Evolutionary conservation across 768 basidiomycete species (phyloP).

Genomic region (Leccinum broughii): DNA sequence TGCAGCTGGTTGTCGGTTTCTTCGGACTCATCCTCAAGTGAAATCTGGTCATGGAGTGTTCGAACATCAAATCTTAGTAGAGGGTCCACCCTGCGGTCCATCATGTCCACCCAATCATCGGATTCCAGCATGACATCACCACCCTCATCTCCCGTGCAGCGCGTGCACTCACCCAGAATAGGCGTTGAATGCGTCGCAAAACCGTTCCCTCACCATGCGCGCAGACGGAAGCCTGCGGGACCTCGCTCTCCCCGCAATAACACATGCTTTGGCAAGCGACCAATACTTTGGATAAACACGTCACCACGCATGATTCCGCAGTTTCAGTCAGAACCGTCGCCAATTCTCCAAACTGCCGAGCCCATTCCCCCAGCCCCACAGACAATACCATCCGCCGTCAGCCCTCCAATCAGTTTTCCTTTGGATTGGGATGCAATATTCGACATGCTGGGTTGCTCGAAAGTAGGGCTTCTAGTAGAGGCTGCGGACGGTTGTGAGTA

Average conservation of each 20-base stretch:
- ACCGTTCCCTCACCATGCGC: slow-evolving; percentile 2
- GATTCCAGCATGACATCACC: slow-evolving; percentile 15
- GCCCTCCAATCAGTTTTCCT: slow-evolving; percentile 20
- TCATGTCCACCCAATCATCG: slow-evolving; percentile 14
- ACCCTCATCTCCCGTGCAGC: slow-evolving; percentile 13
- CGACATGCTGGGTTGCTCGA: slow-evolving; percentile 25
- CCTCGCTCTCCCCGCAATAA: slow-evolving; percentile 26
- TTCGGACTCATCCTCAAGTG: slow-evolving; percentile 16
- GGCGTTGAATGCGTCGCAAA: slow-evolving; percentile 9
- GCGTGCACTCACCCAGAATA: slow-evolving; percentile 1
- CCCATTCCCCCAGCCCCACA: not conserved
- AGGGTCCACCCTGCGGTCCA: slow-evolving; percentile 17
- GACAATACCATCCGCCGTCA: slow-evolving; percentile 3
- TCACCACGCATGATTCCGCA: slow-evolving; percentile 11
- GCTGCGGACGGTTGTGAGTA: slow-evolving; percentile 14
- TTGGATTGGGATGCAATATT: slow-evolving; percentile 36
- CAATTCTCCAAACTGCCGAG: slow-evolving; percentile 3
- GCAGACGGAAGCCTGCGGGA: slow-evolving; percentile 26
- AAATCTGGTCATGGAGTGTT: slow-evolving; percentile 22
- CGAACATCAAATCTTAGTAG: slow-evolving; percentile 15
- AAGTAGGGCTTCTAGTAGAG: not conserved
- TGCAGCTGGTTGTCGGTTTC: slow-evolving; percentile 25
- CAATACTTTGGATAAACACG: slow-evolving; percentile 20
- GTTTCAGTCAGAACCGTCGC: slow-evolving; percentile 1
- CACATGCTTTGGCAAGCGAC: slow-evolving; percentile 10